Base-by-base conservation (phyloP, 2,329 filamentous ascomycete genomes). In the Colletotrichum camelliae region DNA sequence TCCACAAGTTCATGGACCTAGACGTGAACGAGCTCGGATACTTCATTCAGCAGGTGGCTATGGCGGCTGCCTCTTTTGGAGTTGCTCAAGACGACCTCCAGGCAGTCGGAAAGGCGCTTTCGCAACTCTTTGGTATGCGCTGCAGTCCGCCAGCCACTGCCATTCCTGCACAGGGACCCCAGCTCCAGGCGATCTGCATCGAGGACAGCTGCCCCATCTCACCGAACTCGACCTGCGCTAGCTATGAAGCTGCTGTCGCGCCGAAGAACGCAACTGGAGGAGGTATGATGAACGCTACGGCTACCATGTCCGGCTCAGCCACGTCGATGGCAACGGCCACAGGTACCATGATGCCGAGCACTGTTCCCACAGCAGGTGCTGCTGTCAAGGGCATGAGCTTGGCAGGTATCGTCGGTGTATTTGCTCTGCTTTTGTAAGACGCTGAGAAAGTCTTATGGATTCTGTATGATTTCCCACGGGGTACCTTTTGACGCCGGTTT, bases 1-100 rank as follows among this genome's bases (percentile, higher is more conserved):
- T 89, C 1, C 90, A 92, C 85, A 89, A 89, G 81, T 91, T 90
- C 85, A 93, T 93, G 91, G 86, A 85, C 73, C 87, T 93, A 61
- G 83, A 88, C 79, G 80, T 83, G 33, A 81, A 83, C 70, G 86
- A 93, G 80, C 81, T 91, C 52, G 87, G 86, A 35, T 93, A 92
- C 84, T 93, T 93, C 84, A 89, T 92, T 80, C 77, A 85, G 58
- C 90, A 93, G 82, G 89, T 93, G 71, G 90, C 86, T 33, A 81
- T 91, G 15, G 86, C 91, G 7, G 91, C 89, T 8, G 83, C 87
- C 48, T 91, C 90, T 2, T 91, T 93, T 78, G 91, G 91, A 55
- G 90, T 93, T 57, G 84, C 88, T n/a, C 78, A 86, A 15, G 85
- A 84, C 4, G 91, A 93, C 79, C 83, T 91, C 64, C 80, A 80